A percentile compares a stretch with the other conserved stretches of the same genome.
Conservation (phyloP, 2,329 filamentous ascomycete species). For the Curvularia spicifera region DNA sequence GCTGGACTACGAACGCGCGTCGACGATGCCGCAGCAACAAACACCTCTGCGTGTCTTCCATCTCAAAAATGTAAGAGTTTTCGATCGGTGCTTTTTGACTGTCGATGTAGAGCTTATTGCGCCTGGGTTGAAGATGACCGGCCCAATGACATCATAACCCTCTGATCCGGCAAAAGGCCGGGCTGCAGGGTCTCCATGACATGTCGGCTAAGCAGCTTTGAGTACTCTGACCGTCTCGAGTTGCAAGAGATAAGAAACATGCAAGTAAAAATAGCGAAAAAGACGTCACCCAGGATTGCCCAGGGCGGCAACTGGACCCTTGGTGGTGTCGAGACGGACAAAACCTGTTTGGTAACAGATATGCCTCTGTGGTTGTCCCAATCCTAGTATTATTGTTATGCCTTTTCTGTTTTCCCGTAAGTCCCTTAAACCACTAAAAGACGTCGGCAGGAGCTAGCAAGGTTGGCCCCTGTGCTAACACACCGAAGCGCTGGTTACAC, state of each 20-base stretch:
- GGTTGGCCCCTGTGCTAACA: not conserved
- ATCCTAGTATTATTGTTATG: too few relatives aligned
- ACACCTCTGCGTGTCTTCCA: not conserved
- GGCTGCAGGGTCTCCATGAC: not conserved
- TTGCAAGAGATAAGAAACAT: not conserved
- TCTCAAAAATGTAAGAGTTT: not conserved
- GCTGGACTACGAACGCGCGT: not conserved
- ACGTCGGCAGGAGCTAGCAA: not conserved
- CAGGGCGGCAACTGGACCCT: not conserved
- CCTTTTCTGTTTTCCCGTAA: not conserved
- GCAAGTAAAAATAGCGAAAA: not conserved
- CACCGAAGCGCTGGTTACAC: not conserved
- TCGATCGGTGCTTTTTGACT: not conserved
- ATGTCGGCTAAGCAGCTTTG: slow-evolving; percentile 1
- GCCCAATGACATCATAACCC: slow-evolving; percentile 1
- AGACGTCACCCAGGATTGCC: not conserved
- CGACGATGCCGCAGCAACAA: not conserved
- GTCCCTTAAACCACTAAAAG: not conserved
- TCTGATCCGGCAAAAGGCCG: slow-evolving; percentile 1
- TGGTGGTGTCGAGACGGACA: not conserved
- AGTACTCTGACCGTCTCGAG: not conserved
- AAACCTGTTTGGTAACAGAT: not conserved
- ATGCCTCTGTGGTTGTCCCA: not conserved
- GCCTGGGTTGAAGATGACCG: not conserved
- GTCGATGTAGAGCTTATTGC: not conserved